Evolutionary conservation across 73 alveolate species (phyloP), one percentile per base, ranked within the genome.

Genomic region (Effrenium voratum): DNA sequence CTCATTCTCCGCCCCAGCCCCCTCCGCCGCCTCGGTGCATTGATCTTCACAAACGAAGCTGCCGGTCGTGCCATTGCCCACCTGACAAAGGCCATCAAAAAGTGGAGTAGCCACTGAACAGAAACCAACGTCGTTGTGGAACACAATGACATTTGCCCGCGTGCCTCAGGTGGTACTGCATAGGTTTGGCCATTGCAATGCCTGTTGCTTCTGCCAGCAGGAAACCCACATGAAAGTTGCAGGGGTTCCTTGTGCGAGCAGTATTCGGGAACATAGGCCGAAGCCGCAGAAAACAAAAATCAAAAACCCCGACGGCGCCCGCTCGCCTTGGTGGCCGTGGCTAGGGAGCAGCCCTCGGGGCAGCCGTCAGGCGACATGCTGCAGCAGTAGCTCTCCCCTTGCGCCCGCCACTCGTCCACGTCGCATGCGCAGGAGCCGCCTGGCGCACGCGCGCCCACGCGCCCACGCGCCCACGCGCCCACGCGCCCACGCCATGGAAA

Each of bases 21-120:
- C 97, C 34, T 90, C 97, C 10, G 97, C 44, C 22, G 46, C 80
- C 82, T 90, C 88, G 26, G 26, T 41, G 55, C 97, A 90, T 12
- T 3, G 12, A 2, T 75, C 97, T 36, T 90, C 97, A 70, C 97
- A 90, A 34, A 90, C 97, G 22, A 90, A 90, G 87, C 59, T 76
- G 34, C 97, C 97, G 0, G 44, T 34, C 32, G 87, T 46, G 40
- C 97, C 97, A 45, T 22, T 90, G 97, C 97, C 87, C 34, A 90
- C 97, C 88, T 90, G 75, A 3, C n/a, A n/a, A n/a, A n/a, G n/a
- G n/a, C n/a, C n/a, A n/a, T n/a, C n/a, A n/a, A n/a, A n/a, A n/a
- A 15, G 38, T 0, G 92, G 75, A 4, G 92, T 82, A 72, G 28
- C 40, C 92, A 82, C 72, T 15, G 92, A 82, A n/a, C n/a, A n/a